Evolutionary conservation across 148 eudicot species (phyloP).

Genomic region (Nepenthes gracilis): DNA sequence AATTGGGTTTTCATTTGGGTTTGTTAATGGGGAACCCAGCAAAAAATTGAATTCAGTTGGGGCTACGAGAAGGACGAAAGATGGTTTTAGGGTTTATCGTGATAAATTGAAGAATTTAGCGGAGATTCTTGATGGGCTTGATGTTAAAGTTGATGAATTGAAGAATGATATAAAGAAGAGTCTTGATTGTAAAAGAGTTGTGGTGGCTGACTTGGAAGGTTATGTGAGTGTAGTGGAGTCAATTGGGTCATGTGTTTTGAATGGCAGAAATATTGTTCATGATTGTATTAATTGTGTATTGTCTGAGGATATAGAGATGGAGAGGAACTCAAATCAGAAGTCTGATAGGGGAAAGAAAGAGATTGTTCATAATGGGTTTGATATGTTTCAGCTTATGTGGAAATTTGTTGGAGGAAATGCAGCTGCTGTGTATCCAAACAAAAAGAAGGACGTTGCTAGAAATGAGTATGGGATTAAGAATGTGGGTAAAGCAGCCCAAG

Average conservation of each 20-base stretch:
- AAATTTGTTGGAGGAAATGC: constrained; percentile 23
- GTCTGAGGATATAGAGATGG: constrained; percentile 28
- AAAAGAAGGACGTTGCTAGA: constrained; percentile 23
- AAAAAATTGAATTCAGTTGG: constrained; percentile 29
- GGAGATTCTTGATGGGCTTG: constrained; percentile 38
- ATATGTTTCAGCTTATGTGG: constrained; percentile 29
- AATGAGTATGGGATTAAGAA: constrained; percentile 22
- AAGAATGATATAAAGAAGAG: constrained; percentile 35
- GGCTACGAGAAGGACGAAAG: constrained; percentile 25
- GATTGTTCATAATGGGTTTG: constrained; percentile 23
- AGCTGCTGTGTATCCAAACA: constrained; percentile 24
- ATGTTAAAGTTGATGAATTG: constrained; percentile 30
- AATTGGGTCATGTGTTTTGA: constrained; percentile 19
- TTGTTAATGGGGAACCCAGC: constrained; percentile 38
- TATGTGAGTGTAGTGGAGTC: constrained; percentile 43
- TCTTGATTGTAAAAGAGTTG: constrained; percentile 43
- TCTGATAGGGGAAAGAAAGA: constrained; percentile 34
- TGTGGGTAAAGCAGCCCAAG: constrained; percentile 12
- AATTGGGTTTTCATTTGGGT: constrained; percentile 73
- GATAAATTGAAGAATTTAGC: constrained; percentile 42
- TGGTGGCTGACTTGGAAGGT: constrained; percentile 51
- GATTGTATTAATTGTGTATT: constrained; percentile 21
- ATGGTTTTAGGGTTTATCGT: constrained; percentile 16
- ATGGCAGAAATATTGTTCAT: constrained; percentile 44
- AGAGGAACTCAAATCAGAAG: constrained; percentile 25